Evolutionary conservation across 139 green algal species (phyloP), one percentile per base, ranked within the genome.

Genomic region (Klebsormidium nitens): DNA sequence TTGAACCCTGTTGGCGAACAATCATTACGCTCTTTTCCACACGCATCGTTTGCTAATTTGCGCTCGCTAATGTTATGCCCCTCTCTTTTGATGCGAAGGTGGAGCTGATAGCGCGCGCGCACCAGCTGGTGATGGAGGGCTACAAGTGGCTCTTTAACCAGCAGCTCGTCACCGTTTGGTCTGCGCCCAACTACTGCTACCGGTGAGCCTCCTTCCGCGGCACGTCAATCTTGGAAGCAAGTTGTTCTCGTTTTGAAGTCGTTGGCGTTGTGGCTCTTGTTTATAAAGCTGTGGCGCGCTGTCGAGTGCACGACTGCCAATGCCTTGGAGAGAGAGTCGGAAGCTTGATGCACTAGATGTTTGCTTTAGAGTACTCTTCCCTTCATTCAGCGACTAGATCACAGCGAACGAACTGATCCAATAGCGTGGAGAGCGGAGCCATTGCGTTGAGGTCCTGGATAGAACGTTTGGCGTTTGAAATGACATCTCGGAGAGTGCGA

Each of bases 81-180:
- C 42, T 50, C 42, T 50, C 14, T 50, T 50, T 50, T 50, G 42
- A 50, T 26, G 42, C 42, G 11, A 83, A 83, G 48, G 78, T 96
- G 36, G 84, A 95, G 26, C 76, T 96, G 49, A 96, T 98, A 29
- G 85, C 82, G 17, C 75, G 94, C 0, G 93, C 93, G 36, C 93
- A 98, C 76, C 92, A 97, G 85, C 89, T 97, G 44, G 93, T 99
- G 14, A 99, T 98, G 94, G 93, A 99, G 71, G 94, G 94, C 28
- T 98, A 97, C 88, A 98, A 98, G 83, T 90, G 83, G 81, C 98
- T 99, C 94, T 99, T 99, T 69, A 83, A 89, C 69, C 81, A 95
- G 50, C 84, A 87, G 74, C 77, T 99, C 34, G 94, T 99, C 4
- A 99, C 94, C 0, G 94, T 99, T 6, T 99, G 94, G 94, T 91